Conservation (phyloP, 73 alveolate species). For the Stentor coeruleus region DNA sequence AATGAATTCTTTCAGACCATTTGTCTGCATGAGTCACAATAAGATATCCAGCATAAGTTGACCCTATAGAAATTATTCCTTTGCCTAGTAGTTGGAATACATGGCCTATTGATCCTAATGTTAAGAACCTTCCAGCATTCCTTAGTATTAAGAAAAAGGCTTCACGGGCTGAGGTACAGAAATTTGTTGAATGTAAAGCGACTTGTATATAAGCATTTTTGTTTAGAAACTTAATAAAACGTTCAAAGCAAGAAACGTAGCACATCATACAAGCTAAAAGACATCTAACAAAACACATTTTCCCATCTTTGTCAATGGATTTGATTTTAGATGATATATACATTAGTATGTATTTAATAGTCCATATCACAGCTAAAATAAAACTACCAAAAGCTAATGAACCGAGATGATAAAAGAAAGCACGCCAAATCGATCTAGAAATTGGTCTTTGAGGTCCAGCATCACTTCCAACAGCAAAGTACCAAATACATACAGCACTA, state of each 20-base stretch:
- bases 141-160: constrained; percentile 85
- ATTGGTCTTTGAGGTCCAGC: constrained; percentile 64
- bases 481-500: constrained; percentile 91
- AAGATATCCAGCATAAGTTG: constrained; percentile 79
- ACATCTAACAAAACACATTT: constrained; percentile 61
- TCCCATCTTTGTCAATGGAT: constrained; percentile 46
- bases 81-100: constrained; percentile 84
- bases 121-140: constrained; percentile 81
- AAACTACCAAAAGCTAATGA: constrained; percentile 93
- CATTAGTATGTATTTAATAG: constrained; percentile 53
- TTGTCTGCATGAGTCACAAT: constrained; percentile 67
- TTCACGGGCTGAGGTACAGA: constrained; percentile 91
- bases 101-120: constrained; percentile 77
- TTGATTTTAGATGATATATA: constrained; percentile 47
- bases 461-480: constrained; percentile 83
- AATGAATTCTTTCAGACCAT: constrained; percentile 68
- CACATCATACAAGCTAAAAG: constrained; percentile 76
- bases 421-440: constrained; percentile 73
- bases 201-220: constrained; percentile 93
- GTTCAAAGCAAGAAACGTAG: constrained; percentile 80
- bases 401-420: constrained; percentile 91
- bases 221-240: constrained; percentile 82
- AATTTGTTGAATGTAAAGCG: constrained; percentile 79
- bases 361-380: constrained; percentile 84
- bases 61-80: constrained; percentile 57